Evolutionary conservation across 305 asterid genomes (phyloP).

Genomic region (Galium porrigens): DNA sequence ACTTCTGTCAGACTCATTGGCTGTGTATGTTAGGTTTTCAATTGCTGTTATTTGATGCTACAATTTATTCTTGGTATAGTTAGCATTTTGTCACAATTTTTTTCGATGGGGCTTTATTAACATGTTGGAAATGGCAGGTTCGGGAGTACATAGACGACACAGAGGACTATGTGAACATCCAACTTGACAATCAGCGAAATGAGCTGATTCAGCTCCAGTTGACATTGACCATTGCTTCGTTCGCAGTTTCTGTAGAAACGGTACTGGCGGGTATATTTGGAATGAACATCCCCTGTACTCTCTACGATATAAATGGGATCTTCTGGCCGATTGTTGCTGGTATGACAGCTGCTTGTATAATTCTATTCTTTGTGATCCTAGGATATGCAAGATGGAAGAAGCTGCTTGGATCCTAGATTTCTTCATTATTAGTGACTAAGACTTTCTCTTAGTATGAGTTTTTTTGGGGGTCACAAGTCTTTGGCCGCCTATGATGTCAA

Average conservation of each 20-base stretch:
- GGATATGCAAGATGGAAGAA: slow-evolving; percentile 40
- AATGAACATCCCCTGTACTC: slow-evolving; percentile 65
- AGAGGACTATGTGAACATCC: slow-evolving; percentile 82
- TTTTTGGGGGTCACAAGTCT: not conserved
- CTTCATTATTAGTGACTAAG: not conserved
- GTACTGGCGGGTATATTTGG: slow-evolving; percentile 54
- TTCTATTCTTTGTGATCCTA: slow-evolving; percentile 24
- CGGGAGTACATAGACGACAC: slow-evolving; percentile 96
- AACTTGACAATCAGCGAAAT: slow-evolving; percentile 77
- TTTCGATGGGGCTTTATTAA: not conserved
- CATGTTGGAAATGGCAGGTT: slow-evolving; percentile 34
- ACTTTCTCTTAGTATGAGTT: not conserved
- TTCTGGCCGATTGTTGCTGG: slow-evolving; percentile 28
- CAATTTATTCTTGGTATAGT: not conserved
- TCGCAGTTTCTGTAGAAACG: slow-evolving; percentile 54
- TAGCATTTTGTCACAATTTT: not conserved
- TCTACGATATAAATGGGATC: slow-evolving; percentile 26
- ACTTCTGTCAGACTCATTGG: not conserved
- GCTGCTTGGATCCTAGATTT: slow-evolving; percentile 29
- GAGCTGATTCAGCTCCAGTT: slow-evolving; percentile 83
- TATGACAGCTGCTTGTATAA: slow-evolving; percentile 18
- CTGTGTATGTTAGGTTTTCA: not conserved
- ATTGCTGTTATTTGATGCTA: not conserved
- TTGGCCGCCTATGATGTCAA: not conserved
- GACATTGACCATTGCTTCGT: slow-evolving; percentile 60